Conservation (phyloP, 2,329 filamentous ascomycete species). For the Byssochlamys sp. region DNA sequence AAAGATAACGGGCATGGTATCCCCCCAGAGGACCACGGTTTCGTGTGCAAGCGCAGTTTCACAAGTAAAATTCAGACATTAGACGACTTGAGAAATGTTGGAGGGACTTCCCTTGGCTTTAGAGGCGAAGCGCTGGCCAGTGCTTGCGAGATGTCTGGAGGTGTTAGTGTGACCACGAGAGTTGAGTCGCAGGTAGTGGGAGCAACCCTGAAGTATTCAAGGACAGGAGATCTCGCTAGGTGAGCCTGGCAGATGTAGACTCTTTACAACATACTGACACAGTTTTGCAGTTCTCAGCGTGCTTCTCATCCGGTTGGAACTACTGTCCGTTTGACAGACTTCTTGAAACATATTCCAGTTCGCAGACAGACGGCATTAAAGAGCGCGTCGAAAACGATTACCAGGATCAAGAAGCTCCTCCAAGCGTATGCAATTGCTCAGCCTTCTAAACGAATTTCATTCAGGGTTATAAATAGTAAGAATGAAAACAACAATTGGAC, state of each 20-base stretch:
- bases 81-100: conserved; percentile 46
- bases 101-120: conserved; percentile 52
- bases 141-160: conserved; percentile 48
- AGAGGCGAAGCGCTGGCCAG: conserved; percentile 56
- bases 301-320: conserved; percentile 52
- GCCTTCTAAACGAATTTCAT: conserved; percentile 45
- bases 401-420: conserved; percentile 44
- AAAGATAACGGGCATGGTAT: conserved; percentile 58
- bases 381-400: conserved; percentile 39
- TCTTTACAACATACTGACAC: background rate
- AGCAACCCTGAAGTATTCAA: conserved; percentile 41
- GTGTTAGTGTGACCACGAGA: conserved; percentile 46
- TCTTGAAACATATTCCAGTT: conserved; percentile 52
- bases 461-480: conserved; percentile 49
- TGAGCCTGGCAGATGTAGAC: conserved; percentile 13
- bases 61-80: conserved; percentile 56
- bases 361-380: conserved; percentile 48
- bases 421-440: conserved; percentile 53
- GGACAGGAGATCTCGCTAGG: conserved; percentile 42
- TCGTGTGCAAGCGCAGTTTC: conserved; percentile 49
- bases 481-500: conserved; percentile 53
- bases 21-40: conserved; percentile 42
- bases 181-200: conserved; percentile 49
- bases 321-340: conserved; percentile 47
- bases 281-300: conserved; percentile 21